Conservation (phyloP, 2,329 filamentous ascomycete species). For the Apiospora koreana region DNA sequence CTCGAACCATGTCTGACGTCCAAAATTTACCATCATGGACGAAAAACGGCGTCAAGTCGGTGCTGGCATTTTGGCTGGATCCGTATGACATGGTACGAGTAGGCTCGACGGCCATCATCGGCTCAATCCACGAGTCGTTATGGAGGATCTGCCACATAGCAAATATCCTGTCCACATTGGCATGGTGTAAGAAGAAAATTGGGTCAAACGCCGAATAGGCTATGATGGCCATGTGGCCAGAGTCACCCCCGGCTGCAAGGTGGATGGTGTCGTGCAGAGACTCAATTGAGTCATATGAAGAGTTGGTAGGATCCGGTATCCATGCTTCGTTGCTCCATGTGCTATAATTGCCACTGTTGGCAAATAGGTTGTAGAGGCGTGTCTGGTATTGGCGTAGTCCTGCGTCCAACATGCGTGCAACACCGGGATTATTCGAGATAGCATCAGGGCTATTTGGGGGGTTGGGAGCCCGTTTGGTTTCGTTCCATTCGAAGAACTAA, state of each 20-base stretch:
- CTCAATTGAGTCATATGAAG: conserved; percentile 64
- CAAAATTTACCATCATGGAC: conserved; percentile 63
- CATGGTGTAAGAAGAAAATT: conserved; percentile 76
- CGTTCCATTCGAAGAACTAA: conserved; percentile 59
- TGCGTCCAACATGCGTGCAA: conserved; percentile 53
- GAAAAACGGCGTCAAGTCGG: conserved; percentile 69
- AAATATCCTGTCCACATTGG: conserved; percentile 73
- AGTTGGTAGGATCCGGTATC: conserved; percentile 47
- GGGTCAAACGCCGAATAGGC: conserved; percentile 79
- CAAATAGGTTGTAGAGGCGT: conserved; percentile 67
- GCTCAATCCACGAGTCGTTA: conserved; percentile 65
- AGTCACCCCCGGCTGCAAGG: conserved; percentile 54
- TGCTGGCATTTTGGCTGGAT: conserved; percentile 53
- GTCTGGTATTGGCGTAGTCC: conserved; percentile 58
- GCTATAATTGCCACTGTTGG: conserved; percentile 67
- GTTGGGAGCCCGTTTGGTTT: conserved; percentile 60
- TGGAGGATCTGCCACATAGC: conserved; percentile 78
- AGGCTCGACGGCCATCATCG: conserved; percentile 53
- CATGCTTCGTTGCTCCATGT: conserved; percentile 70
- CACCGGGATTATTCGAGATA: conserved; percentile 59
- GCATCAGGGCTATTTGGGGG: conserved; percentile 41
- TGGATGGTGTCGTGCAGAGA: conserved; percentile 66
- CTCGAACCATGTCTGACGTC: conserved; percentile 63
- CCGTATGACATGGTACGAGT: conserved; percentile 63
- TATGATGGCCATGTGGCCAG: conserved; percentile 66